Percentiles rank a stretch among this genome's conserved stretches.
Conservation (phyloP, 2,329 filamentous ascomycete species). For the Neospermospora avenae region DNA sequence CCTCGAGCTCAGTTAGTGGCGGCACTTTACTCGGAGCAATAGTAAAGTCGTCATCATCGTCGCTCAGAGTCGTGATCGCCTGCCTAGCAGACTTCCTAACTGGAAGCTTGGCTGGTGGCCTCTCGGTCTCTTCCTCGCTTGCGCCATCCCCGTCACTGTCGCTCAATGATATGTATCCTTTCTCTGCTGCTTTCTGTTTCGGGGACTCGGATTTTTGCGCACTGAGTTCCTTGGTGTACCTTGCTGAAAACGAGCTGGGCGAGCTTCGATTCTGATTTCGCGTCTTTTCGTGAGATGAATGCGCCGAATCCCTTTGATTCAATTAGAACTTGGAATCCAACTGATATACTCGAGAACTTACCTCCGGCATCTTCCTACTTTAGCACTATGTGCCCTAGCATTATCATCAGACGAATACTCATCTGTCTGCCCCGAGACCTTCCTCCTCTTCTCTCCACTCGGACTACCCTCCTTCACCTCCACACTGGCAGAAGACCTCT, state of each 20-base stretch:
- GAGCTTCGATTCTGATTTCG: conserved; percentile 10
- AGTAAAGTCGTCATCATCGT: conserved; percentile 20
- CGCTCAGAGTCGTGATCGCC: conserved; percentile 14
- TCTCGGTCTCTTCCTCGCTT: conserved; percentile 5
- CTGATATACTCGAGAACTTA: conserved; percentile 4
- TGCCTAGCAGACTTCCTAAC: conserved; percentile 2
- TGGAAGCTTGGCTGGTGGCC: neutral
- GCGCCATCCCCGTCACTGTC: conserved; percentile 24
- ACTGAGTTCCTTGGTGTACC: conserved; percentile 21
- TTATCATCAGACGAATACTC: conserved; percentile 18
- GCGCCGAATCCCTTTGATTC: conserved; percentile 21
- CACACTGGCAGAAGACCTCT: conserved; percentile 27
- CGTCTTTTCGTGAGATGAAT: conserved; percentile 22
- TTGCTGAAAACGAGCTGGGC: conserved; percentile 19
- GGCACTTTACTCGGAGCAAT: neutral
- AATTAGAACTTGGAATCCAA: neutral
- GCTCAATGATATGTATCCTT: conserved; percentile 26
- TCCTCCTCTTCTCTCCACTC: conserved; percentile 28
- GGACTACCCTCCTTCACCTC: conserved; percentile 25
- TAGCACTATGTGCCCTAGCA: conserved; percentile 13
- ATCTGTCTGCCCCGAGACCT: conserved; percentile 19
- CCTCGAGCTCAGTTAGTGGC: conserved; percentile 18
- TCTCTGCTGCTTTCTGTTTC: conserved; percentile 3
- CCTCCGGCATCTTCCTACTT: conserved; percentile 8
- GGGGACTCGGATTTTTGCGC: conserved; percentile 7